These are phyloP conservation scores for Aureobasidium uvarum DNA, from an alignment of 2,329 filamentous ascomycete species.

Conservation along the genomic window DNA sequence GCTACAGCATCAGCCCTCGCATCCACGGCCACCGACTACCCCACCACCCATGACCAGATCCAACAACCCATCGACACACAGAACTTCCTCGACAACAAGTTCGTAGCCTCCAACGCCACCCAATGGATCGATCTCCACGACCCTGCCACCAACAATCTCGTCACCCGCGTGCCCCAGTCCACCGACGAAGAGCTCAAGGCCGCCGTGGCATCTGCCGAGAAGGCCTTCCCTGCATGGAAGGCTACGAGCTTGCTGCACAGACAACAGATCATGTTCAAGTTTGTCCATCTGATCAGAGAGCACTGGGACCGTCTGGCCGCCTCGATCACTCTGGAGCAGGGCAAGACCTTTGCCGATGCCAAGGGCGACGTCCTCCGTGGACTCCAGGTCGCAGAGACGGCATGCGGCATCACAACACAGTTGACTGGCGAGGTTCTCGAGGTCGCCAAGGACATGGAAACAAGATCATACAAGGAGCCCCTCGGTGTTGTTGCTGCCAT, in stretches of 20 bases:
- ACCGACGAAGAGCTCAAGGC: slow-evolving; percentile 71
- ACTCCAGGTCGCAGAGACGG: slow-evolving; percentile 80
- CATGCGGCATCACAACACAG: slow-evolving; percentile 75
- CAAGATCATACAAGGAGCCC: slow-evolving; percentile 75
- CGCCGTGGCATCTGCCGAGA: slow-evolving; percentile 68
- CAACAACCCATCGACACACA: slow-evolving; percentile 66
- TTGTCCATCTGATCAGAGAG: slow-evolving; percentile 73
- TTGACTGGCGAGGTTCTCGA: slow-evolving; percentile 81
- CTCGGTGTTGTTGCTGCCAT: slow-evolving; percentile 79
- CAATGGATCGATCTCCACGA: slow-evolving; percentile 75
- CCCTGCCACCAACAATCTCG: slow-evolving; percentile 77
- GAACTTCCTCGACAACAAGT: slow-evolving; percentile 72
- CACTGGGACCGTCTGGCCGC: slow-evolving; percentile 83
- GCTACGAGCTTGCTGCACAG: slow-evolving; percentile 67
- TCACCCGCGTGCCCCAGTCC: slow-evolving; percentile 76
- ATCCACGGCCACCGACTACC: slow-evolving; percentile 58
- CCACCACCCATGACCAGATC: slow-evolving; percentile 70
- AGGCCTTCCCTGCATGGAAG: slow-evolving; percentile 69
- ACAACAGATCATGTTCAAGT: slow-evolving; percentile 81
- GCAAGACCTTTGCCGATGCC: slow-evolving; percentile 83
- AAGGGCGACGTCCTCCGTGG: slow-evolving; percentile 78
- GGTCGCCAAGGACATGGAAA: slow-evolving; percentile 89
- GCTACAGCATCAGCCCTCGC: slow-evolving; percentile 50
- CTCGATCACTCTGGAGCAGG: slow-evolving; percentile 83
- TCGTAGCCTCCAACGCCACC: slow-evolving; percentile 63